Evolutionary conservation across 139 green algal species (phyloP).

Genomic region (Nannochloris sp.): DNA sequence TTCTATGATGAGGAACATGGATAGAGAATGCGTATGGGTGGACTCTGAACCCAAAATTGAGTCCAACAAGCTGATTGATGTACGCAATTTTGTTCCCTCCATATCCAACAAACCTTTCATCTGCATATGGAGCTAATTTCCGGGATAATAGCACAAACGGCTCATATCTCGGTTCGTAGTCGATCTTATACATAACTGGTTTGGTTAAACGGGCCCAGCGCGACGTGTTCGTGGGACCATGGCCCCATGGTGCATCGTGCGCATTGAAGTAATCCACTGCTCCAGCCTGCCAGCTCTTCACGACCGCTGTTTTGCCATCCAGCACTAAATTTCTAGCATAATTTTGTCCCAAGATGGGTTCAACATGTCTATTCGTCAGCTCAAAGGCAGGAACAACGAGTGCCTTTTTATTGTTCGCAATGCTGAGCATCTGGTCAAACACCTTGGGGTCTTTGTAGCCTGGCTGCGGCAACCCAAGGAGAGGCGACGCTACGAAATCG

Average conservation of each 20-base stretch:
- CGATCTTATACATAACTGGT: constrained; percentile 1
- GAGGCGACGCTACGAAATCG: constrained; percentile 11
- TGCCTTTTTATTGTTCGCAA: constrained; percentile 7
- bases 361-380: background rate
- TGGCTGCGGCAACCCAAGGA: constrained; percentile 2
- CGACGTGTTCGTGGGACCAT: constrained; percentile 11
- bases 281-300: background rate
- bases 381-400: constrained; percentile 13
- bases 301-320: constrained; percentile 3
- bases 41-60: constrained; percentile 4
- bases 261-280: constrained; percentile 10
- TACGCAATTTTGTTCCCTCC: constrained; percentile 16
- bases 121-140: constrained; percentile 1
- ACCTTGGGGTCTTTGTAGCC: constrained; percentile 8
- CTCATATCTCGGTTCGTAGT: constrained; percentile 6
- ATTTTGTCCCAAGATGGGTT: background rate
- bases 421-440: constrained; percentile 3
- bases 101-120: constrained; percentile 11
- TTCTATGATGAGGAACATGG: constrained; percentile 5
- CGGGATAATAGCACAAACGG: constrained; percentile 6
- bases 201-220: constrained; percentile 5
- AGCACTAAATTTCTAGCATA: constrained; percentile 9
- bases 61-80: constrained; percentile 10
- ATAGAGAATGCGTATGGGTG: constrained; percentile 14
- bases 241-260: constrained; percentile 9